Base-by-base conservation (phyloP, 768 basidiomycete genomes). In the Kwoniella newhampshirensis region DNA sequence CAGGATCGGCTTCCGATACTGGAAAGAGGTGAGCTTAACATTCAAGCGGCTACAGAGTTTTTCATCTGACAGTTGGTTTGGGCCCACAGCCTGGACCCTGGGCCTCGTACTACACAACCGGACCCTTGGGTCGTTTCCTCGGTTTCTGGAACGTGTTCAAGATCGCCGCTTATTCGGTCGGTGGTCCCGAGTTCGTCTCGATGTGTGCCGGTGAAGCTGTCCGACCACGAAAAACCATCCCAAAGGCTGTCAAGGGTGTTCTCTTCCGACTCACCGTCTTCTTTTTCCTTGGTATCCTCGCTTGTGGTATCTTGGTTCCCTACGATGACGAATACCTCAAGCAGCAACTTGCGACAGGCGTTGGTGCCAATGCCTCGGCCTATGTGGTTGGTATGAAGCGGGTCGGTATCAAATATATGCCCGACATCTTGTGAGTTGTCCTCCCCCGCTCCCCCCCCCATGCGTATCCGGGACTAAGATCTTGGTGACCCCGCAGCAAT, bases 401-500 rank as follows among this genome's bases (percentile, higher is more conserved):
- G 40, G 51, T 53, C 17, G 51, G 51, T 5, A 53, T 53, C 37
- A 53, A 53, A 30, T 17, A 18, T 8, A 18, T 53, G 9, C 51
- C 51, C 17, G 51, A 53, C 40, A 26, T 53, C 23, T 53, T 53
- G 26, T 46, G 44, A 46, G 18, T 17, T 27, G 26, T 4, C 9
- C 5, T 23, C 21, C 7, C 44, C 13, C 44, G 26, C 21, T 4
- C 44, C 9, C 5, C 44, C 21, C 7, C 44, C 13, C 44, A 46
- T 23, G 8, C 44, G 21, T 11, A 12, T 46, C 20, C 9, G 12
- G 44, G 11, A 63, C 6, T 62, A 72, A 64, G 62, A 60, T 26
- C 66, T 57, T 25, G 45, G 72, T 7, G 60, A 68, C 9, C 47
- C 49, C 18, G 73, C 52, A 67, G 71, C 63, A 69, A 69, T 60